phyloP scores from a whole-genome alignment of 139 green algal species.

The Dunaliella primolecta region DNA sequence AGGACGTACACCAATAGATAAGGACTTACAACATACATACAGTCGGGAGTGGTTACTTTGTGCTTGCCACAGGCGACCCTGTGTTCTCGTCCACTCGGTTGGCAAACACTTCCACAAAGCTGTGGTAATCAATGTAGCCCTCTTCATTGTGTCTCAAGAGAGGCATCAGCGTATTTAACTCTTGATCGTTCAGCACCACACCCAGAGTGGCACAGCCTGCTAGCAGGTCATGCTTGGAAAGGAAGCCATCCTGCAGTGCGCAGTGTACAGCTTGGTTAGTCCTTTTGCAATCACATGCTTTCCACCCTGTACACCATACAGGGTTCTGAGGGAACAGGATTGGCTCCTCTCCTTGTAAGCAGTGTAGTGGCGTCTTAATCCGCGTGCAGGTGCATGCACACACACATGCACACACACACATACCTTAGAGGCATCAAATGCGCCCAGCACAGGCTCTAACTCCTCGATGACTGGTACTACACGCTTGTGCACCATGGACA shows the following conservation, averaged over 20 bases:
- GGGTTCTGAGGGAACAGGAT: too few relatives aligned
- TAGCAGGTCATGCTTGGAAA: constrained; percentile 39
- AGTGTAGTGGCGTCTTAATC: too few relatives aligned
- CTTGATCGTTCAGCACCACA: constrained; percentile 52
- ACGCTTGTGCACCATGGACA: constrained; percentile 34
- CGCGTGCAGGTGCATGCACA: too few relatives aligned
- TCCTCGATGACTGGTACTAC: constrained; percentile 33
- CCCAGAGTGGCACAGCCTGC: constrained; percentile 53
- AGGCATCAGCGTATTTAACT: constrained; percentile 41
- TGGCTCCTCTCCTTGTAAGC: too few relatives aligned
- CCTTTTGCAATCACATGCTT: constrained; percentile 26
- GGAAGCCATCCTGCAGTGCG: constrained; percentile 21
- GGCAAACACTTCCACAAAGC: constrained; percentile 31
- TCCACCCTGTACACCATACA: too few relatives aligned
- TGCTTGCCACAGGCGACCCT: not conserved
- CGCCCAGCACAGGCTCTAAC: constrained; percentile 14
- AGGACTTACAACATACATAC: too few relatives aligned
- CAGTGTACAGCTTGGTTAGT: constrained; percentile 25
- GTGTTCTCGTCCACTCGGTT: not conserved
- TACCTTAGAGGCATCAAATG: not conserved
- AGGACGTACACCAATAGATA: too few relatives aligned
- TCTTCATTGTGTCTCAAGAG: constrained; percentile 31
- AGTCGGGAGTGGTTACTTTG: too few relatives aligned
- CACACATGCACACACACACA: too few relatives aligned
- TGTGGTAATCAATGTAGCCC: constrained; percentile 31